Evolutionary conservation across 1,284 basidiomycete genomes (phyloP).

Genomic region (Erythrobasidium hasegawianum): DNA sequence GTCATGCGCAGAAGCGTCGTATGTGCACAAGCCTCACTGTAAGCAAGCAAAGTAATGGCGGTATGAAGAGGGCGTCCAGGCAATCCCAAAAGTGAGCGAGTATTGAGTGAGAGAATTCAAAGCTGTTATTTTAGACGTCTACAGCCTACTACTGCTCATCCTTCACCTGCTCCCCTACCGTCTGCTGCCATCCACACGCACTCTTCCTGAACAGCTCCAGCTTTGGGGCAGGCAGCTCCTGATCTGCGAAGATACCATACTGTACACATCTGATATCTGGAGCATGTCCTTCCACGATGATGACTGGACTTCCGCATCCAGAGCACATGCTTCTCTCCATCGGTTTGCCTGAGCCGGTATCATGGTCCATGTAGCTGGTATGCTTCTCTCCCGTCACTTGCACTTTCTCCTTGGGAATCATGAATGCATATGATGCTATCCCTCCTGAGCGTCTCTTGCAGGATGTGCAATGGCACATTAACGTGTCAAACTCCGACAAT

Average conservation of each 20-base stretch:
- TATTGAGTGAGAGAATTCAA: too few species aligned
- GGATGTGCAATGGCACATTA: constrained; percentile 2
- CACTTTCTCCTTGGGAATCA: neutral
- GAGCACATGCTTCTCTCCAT: neutral
- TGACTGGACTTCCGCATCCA: neutral
- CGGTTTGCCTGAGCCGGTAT: neutral
- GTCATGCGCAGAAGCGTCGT: too few species aligned
- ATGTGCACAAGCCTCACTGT: too few species aligned
- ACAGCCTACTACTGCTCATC: neutral
- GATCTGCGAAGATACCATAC: neutral
- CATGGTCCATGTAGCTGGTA: neutral
- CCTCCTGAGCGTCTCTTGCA: constrained; percentile 1
- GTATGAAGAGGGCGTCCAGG: too few species aligned
- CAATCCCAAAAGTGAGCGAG: too few species aligned
- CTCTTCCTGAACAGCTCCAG: neutral
- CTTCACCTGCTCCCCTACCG: neutral
- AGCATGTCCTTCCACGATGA: constrained; percentile 2
- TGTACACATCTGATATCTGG: neutral
- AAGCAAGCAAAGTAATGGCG: too few species aligned
- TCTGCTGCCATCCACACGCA: neutral
- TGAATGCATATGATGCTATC: constrained; percentile 6
- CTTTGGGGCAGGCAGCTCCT: neutral
- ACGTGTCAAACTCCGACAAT: neutral
- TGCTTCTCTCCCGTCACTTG: neutral
- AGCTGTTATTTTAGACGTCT: too few species aligned